Percentiles rank a stretch among this genome's conserved stretches.
These are phyloP conservation scores for Neurospora sp. DNA, from an alignment of 495 filamentous ascomycete genomes.

Conservation along the genomic window DNA sequence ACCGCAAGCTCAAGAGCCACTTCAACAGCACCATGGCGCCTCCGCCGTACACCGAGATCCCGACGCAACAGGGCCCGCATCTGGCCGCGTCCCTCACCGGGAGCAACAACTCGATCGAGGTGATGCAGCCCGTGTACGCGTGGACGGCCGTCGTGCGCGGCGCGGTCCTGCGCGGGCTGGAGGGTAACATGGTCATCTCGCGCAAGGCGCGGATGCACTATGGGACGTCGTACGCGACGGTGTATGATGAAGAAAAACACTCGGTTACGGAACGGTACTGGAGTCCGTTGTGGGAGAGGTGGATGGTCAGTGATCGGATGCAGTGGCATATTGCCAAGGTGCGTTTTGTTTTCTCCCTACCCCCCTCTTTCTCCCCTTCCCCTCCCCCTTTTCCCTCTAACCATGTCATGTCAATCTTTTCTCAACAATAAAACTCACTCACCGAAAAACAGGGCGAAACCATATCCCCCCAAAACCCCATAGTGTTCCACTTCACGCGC, in stretches of 20 bases:
- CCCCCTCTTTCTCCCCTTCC: no score
- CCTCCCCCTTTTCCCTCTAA: slow-evolving; percentile 1
- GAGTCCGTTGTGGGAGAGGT: slow-evolving; percentile 66
- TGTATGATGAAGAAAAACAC: slow-evolving; percentile 62
- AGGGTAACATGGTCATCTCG: slow-evolving; percentile 61
- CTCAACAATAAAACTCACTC: no score
- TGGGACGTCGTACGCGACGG: slow-evolving; percentile 67
- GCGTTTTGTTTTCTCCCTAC: slow-evolving; percentile 7
- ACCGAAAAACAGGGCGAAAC: slow-evolving; percentile 45
- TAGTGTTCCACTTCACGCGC: slow-evolving; percentile 69
- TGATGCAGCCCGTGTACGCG: slow-evolving; percentile 68
- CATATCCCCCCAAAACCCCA: slow-evolving; percentile 54
- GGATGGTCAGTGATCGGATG: slow-evolving; percentile 74
- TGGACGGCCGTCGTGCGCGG: slow-evolving; percentile 69
- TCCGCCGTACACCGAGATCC: slow-evolving; percentile 51
- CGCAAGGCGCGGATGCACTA: slow-evolving; percentile 62
- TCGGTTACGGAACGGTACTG: slow-evolving; percentile 59
- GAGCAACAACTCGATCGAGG: slow-evolving; percentile 40
- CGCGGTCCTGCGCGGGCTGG: slow-evolving; percentile 57
- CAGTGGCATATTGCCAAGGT: slow-evolving; percentile 73
- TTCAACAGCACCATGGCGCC: slow-evolving; percentile 45
- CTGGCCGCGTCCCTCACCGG: no score
- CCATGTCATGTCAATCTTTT: background rate
- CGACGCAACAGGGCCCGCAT: slow-evolving; percentile 27
- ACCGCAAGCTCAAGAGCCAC: slow-evolving; percentile 52